Base-by-base conservation (phyloP, 352 stramenopile species). In the Phytophthora agathidicida region DNA sequence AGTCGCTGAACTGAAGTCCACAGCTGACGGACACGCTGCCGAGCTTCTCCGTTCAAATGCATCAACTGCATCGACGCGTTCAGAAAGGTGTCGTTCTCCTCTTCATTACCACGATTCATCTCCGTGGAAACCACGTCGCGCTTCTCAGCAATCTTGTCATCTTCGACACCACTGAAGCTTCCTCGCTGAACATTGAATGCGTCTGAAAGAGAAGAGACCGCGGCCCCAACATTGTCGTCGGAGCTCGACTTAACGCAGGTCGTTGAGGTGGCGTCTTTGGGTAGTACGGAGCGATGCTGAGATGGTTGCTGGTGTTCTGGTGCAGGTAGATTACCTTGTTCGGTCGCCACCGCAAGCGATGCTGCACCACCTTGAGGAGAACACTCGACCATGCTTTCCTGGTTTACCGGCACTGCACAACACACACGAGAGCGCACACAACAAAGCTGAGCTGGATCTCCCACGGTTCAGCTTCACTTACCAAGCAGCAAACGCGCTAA, bases 11-110 rank as follows among this genome's bases (percentile, higher is more conserved):
- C 61, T 9, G 69, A 75, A 32, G 72, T 74, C 80, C 83, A 93
- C 8, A 93, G 52, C 52, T 89, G 75, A 8, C 80, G 78, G 0
- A 91, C 59, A 39, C 65, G 68, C 43, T 89, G 75, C 0, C 73
- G 77, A 24, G 68, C 61, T 23, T 90, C 75, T 53, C 77, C 82
- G 22, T 93, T 84, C 7, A 85, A 43, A 48, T 90, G 75, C 35
- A 88, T 45, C 0, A 91, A 49, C 51, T 93, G 80, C 27, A 91
- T 73, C 9, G 80, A 90, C 11, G 77, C 77, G 30, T 76, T 76
- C 11, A 90, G 48, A 31, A 88, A 87, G 5, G 71, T 66, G 16
- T 83, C 67, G 10, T 62, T 57, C 5, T 62, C 62, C 7, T 62
- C 44, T 42, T 27, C 30, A 44, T 20, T 5, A 36, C 14, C 24